Percentiles rank a stretch among this genome's conserved stretches.
phyloP scores from a whole-genome alignment of 345 rosid species.

The Corymbia maculata region DNA sequence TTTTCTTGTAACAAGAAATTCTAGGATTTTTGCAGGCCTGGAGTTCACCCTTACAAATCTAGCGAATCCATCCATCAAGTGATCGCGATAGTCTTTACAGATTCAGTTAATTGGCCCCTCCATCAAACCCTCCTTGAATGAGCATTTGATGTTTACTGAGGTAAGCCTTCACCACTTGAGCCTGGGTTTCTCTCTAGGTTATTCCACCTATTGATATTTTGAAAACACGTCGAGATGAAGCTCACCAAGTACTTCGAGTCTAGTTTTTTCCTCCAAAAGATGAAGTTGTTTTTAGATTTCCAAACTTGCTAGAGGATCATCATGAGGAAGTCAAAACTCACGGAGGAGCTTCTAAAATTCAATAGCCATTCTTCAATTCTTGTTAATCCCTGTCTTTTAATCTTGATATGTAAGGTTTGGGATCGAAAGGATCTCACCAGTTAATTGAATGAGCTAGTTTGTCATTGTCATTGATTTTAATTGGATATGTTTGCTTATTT shows the following conservation, averaged over 20 bases:
- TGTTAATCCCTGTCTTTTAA: neutral
- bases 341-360: neutral
- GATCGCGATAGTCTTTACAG: fast-evolving
- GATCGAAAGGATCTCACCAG: neutral
- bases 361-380: neutral
- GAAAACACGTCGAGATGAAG: fast-evolving
- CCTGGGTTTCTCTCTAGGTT: neutral
- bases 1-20: no score
- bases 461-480: neutral
- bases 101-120: fast-evolving
- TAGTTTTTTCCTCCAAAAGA: neutral
- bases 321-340: neutral
- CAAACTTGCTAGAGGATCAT: neutral
- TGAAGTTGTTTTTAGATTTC: neutral
- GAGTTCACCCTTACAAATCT: fast-evolving
- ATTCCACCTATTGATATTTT: fast-evolving
- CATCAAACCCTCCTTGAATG: fast-evolving
- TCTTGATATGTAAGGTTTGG: neutral
- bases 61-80: fast-evolving
- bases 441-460: neutral
- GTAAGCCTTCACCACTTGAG: neutral
- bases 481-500: fast-evolving
- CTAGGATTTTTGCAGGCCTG: neutral
- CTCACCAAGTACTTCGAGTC: neutral
- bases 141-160: fast-evolving